Evolutionary conservation across 768 basidiomycete species (phyloP).

Genomic region (Pholiota molesta): DNA sequence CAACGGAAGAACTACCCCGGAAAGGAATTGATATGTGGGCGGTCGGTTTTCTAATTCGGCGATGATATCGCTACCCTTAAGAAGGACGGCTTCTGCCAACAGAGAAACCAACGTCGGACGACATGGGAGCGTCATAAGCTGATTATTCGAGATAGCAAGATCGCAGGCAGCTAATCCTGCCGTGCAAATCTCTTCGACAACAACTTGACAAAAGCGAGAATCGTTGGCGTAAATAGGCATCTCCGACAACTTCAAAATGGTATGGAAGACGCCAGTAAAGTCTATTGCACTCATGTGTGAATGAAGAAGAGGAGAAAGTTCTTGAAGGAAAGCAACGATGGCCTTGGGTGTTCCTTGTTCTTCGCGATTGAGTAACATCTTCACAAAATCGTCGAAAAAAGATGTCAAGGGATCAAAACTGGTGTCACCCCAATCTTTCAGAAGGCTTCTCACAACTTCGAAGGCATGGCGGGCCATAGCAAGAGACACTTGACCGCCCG

Average conservation of each 20-base stretch:
- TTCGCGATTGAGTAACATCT: constrained; percentile 50
- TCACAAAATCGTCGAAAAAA: constrained; percentile 58
- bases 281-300: constrained; percentile 52
- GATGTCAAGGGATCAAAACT: constrained; percentile 42
- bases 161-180: constrained; percentile 52
- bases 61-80: constrained; percentile 56
- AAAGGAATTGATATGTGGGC: constrained; percentile 63
- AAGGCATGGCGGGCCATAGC: constrained; percentile 47
- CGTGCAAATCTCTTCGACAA: constrained; percentile 48
- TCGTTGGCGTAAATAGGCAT: constrained; percentile 56
- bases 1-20: constrained; percentile 66
- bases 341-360: constrained; percentile 47
- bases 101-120: constrained; percentile 43
- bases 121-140: constrained; percentile 42
- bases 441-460: constrained; percentile 57
- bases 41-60: constrained; percentile 56
- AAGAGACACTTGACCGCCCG: constrained; percentile 51
- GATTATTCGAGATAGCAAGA: constrained; percentile 42
- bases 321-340: constrained; percentile 53
- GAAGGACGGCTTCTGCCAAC: constrained; percentile 46
- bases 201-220: constrained; percentile 46
- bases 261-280: constrained; percentile 60
- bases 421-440: constrained; percentile 52
- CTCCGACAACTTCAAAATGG: constrained; percentile 45
- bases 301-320: constrained; percentile 58